phyloP scores from a whole-genome alignment of 805 yeast genomes.

The Wickerhamiella azymoides region DNA sequence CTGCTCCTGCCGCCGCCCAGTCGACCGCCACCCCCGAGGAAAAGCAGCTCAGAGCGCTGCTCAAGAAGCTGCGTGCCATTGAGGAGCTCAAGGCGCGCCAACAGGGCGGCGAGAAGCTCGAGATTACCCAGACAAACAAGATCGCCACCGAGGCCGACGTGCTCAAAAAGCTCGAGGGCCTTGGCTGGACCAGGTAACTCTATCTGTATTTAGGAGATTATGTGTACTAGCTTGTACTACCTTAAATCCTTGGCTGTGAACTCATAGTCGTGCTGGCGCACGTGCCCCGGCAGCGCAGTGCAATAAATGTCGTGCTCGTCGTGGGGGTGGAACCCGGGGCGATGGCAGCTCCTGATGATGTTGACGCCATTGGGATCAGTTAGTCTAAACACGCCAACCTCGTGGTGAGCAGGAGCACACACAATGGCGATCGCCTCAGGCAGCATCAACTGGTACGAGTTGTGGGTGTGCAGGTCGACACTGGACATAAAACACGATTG shows the following conservation, averaged over 20 bases:
- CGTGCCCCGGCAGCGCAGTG: slow-evolving; percentile 16
- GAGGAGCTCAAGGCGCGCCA: slow-evolving; percentile 76
- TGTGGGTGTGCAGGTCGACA: slow-evolving; percentile 54
- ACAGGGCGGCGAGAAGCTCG: slow-evolving; percentile 69
- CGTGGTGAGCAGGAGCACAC: slow-evolving; percentile 42
- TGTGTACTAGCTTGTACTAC: background rate
- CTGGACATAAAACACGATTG: slow-evolving; percentile 58
- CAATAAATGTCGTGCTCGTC: slow-evolving; percentile 36
- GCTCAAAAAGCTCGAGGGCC: slow-evolving; percentile 51
- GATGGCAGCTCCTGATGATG: slow-evolving; percentile 37
- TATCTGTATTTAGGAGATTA: background rate
- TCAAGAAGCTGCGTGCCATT: slow-evolving; percentile 92
- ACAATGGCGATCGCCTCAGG: slow-evolving; percentile 59
- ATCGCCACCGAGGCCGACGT: slow-evolving; percentile 77
- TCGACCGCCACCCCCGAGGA: slow-evolving; percentile 47
- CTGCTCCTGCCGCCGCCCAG: slow-evolving; percentile 30
- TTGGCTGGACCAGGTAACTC: slow-evolving; percentile 55
- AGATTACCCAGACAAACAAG: slow-evolving; percentile 84
- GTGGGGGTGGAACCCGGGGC: slow-evolving; percentile 50
- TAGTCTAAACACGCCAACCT: slow-evolving; percentile 43
- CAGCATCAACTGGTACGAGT: slow-evolving; percentile 53
- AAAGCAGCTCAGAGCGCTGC: slow-evolving; percentile 76
- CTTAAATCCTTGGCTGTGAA: slow-evolving; percentile 35
- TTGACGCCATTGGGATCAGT: slow-evolving; percentile 55
- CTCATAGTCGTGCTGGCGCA: slow-evolving; percentile 10